These are phyloP conservation scores for Coniferiporia weirii DNA, from an alignment of 1,284 basidiomycete genomes.

Conservation along the genomic window DNA sequence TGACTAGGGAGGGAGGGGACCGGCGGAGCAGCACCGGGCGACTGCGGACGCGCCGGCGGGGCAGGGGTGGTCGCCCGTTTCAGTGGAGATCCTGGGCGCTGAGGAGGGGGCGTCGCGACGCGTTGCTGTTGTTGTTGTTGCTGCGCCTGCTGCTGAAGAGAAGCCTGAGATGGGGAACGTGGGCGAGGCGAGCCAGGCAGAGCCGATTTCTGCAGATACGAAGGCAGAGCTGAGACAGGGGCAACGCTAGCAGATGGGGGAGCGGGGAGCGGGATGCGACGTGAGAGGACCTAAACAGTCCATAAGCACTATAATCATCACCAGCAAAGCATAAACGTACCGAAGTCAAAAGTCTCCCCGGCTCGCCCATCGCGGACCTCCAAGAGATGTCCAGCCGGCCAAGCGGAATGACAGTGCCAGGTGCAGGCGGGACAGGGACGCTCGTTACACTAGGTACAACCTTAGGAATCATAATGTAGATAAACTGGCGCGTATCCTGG, in stretches of 20 bases:
- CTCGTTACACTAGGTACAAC: constrained; percentile 27
- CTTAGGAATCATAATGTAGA: constrained; percentile 70
- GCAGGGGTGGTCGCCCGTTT: constrained; percentile 37
- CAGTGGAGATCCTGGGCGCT: constrained; percentile 54
- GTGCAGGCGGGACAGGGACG: constrained; percentile 47
- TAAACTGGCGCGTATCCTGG: constrained; percentile 77
- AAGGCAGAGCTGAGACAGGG: constrained; percentile 61
- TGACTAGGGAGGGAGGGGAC: constrained; percentile 18
- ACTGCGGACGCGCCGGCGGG: constrained; percentile 39
- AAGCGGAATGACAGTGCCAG: constrained; percentile 69
- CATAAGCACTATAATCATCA: neutral
- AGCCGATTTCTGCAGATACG: constrained; percentile 57
- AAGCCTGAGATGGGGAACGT: constrained; percentile 50
- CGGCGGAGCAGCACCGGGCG: constrained; percentile 33
- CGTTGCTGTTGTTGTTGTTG: constrained; percentile 36
- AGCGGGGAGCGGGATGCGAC: constrained; percentile 54
- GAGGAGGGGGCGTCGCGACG: constrained; percentile 29
- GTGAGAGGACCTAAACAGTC: constrained; percentile 54
- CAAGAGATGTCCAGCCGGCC: constrained; percentile 81
- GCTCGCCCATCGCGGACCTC: constrained; percentile 76
- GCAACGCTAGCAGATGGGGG: constrained; percentile 27
- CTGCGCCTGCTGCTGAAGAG: constrained; percentile 31
- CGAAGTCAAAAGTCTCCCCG: constrained; percentile 77
- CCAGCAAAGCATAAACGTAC: constrained; percentile 26
- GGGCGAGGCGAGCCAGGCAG: constrained; percentile 40